Percentiles rank a stretch among this genome's conserved stretches.
Conservation (phyloP, 2,329 filamentous ascomycete genomes). For the Colletotrichum euphorbiae region DNA sequence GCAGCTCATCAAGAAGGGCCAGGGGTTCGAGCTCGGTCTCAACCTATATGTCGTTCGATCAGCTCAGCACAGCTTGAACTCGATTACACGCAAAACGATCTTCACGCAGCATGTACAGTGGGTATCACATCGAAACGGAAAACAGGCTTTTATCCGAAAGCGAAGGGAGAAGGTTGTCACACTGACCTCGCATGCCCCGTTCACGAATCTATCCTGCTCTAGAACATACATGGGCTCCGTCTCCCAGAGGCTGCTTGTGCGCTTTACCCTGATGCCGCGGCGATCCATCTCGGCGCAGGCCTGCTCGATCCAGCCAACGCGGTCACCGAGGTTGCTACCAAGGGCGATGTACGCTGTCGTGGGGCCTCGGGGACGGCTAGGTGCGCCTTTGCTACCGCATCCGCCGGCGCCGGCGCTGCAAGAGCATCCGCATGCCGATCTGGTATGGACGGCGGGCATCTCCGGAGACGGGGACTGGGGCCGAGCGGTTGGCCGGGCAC, state of each 20-base stretch:
- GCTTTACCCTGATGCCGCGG: conserved; percentile 76
- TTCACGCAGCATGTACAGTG: background rate
- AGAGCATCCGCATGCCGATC: conserved; percentile 47
- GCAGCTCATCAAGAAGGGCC: conserved; percentile 81
- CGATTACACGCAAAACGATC: background rate
- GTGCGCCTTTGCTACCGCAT: conserved; percentile 43
- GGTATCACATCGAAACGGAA: background rate
- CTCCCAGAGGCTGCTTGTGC: conserved; percentile 92
- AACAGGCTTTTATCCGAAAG: background rate
- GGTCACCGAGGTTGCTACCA: conserved; percentile 92
- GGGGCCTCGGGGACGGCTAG: conserved; percentile 42
- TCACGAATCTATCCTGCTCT: conserved; percentile 89
- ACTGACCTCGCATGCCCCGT: conserved; percentile 90
- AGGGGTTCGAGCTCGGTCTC: conserved; percentile 82
- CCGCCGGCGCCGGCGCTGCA: conserved; percentile 49
- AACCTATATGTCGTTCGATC: conserved; percentile 64
- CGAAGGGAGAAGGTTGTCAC: conserved; percentile 2
- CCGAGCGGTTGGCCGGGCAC: conserved; percentile 11
- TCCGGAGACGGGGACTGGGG: conserved; percentile 16
- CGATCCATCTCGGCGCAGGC: conserved; percentile 83
- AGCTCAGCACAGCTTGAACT: conserved; percentile 21
- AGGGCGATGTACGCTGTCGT: conserved; percentile 83
- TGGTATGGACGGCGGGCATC: conserved; percentile 38
- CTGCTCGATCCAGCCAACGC: conserved; percentile 84
- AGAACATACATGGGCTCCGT: conserved; percentile 97